Percentiles rank a stretch among this genome's conserved stretches.
phyloP scores from a whole-genome alignment of 768 basidiomycete species.

The Grammothele lineata region DNA sequence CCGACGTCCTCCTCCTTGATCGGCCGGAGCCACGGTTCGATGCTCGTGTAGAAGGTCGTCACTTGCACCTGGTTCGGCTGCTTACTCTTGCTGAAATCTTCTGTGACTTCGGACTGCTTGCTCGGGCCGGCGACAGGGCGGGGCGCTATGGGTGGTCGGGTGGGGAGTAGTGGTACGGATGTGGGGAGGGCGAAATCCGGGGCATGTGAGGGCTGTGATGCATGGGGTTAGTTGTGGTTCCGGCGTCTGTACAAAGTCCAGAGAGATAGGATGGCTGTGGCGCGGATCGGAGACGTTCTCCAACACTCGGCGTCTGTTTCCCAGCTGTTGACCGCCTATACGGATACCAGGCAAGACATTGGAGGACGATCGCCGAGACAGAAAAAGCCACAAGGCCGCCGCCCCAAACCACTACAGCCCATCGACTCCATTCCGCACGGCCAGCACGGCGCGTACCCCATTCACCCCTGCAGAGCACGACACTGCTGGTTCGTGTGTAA shows the following conservation, averaged over 20 bases:
- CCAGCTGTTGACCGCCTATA: too few relatives aligned
- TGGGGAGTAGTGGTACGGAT: conserved; percentile 44
- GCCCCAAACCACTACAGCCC: too few relatives aligned
- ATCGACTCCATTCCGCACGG: too few relatives aligned
- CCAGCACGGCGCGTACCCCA: too few relatives aligned
- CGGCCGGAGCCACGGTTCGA: conserved; percentile 86
- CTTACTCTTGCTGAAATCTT: conserved; percentile 87
- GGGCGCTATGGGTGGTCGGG: conserved; percentile 58
- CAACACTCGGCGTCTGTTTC: too few relatives aligned
- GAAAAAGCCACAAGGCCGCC: too few relatives aligned
- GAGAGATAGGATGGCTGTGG: too few relatives aligned
- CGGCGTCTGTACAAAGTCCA: neutral
- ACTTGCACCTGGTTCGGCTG: conserved; percentile 61
- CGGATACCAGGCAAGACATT: too few relatives aligned
- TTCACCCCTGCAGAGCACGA: too few relatives aligned
- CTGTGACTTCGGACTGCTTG: conserved; percentile 74
- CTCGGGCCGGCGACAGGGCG: conserved; percentile 77
- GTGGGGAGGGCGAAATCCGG: conserved; percentile 63
- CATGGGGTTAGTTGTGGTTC: neutral
- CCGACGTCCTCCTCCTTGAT: conserved; percentile 96
- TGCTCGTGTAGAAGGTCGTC: conserved; percentile 79
- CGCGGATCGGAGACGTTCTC: too few relatives aligned
- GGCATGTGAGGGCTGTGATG: conserved; percentile 28
- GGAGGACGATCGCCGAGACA: too few relatives aligned
- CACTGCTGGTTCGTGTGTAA: too few relatives aligned